These are phyloP conservation scores for Pistacia integerrima DNA, from an alignment of 345 rosid species.

Conservation along the genomic window DNA sequence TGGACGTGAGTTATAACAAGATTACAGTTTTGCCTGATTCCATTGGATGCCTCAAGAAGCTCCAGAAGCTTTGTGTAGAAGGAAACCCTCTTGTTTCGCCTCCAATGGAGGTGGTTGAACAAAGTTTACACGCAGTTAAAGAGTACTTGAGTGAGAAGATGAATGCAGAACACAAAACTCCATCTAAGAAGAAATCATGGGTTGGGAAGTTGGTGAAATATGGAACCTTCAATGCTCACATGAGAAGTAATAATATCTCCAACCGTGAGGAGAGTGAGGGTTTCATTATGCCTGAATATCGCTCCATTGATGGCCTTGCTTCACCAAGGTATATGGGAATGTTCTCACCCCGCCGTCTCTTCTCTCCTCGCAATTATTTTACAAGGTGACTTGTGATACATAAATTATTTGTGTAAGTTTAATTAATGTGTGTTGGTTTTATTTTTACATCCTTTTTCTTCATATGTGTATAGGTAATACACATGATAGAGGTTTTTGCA, in stretches of 20 bases:
- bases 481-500: background rate
- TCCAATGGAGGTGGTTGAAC: slow-evolving; percentile 68
- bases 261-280: slow-evolving; percentile 54
- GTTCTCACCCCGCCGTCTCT: slow-evolving; percentile 76
- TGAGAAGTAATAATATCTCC: slow-evolving; percentile 20
- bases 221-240: slow-evolving; percentile 53
- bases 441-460: background rate
- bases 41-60: slow-evolving; percentile 71
- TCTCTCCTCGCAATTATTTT: slow-evolving; percentile 55
- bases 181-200: slow-evolving; percentile 65
- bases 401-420: too few relatives aligned
- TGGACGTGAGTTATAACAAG: slow-evolving; percentile 81
- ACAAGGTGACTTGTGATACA: slow-evolving; percentile 27
- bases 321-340: slow-evolving; percentile 57
- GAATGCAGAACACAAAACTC: slow-evolving; percentile 40
- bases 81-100: slow-evolving; percentile 87
- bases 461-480: background rate
- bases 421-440: background rate
- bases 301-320: slow-evolving; percentile 51
- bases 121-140: slow-evolving; percentile 56
- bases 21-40: slow-evolving; percentile 68
- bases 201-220: slow-evolving; percentile 63
- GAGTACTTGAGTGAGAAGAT: slow-evolving; percentile 69
- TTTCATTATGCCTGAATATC: slow-evolving; percentile 48
- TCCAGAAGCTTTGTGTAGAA: slow-evolving; percentile 64